Conservation (phyloP, 1,284 basidiomycete species). For the Trichosporon sp. region DNA sequence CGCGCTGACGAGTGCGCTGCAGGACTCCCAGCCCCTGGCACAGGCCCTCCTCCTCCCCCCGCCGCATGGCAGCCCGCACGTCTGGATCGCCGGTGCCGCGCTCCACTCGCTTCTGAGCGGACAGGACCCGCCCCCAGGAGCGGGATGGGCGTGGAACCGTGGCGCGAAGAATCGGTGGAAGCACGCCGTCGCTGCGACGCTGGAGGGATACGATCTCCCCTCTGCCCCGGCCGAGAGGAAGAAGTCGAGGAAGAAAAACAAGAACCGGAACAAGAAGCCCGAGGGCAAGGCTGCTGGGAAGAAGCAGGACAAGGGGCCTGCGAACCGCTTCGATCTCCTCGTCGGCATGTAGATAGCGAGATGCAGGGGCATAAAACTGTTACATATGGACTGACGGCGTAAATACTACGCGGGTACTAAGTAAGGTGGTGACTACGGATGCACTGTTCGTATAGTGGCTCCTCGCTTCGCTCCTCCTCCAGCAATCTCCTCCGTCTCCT, state of each 20-base stretch:
- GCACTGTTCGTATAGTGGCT: slow-evolving; percentile 3
- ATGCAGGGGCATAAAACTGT: background rate
- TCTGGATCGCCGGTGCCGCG: slow-evolving; percentile 45
- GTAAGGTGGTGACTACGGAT: background rate
- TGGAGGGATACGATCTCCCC: background rate
- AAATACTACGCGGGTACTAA: background rate
- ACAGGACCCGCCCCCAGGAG: slow-evolving; percentile 19
- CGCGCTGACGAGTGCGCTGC: slow-evolving; percentile 65
- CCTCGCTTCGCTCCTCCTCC: background rate
- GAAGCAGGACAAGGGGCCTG: background rate
- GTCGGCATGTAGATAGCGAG: background rate
- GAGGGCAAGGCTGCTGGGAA: background rate
- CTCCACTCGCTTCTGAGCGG: slow-evolving; percentile 39
- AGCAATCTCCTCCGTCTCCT: no score
- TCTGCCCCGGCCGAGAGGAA: background rate
- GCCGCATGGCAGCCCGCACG: slow-evolving; percentile 44
- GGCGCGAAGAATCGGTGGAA: background rate
- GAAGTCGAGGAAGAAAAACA: background rate
- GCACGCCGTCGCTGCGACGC: background rate
- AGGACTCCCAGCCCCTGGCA: slow-evolving; percentile 44
- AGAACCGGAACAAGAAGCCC: background rate
- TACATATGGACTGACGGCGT: slow-evolving; percentile 13
- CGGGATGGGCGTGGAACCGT: slow-evolving; percentile 29
- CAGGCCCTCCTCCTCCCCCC: slow-evolving; percentile 47
- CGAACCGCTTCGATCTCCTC: slow-evolving; percentile 12